Percentiles rank a stretch among this genome's conserved stretches.
Conservation (phyloP, 208 protist genomes). For the Acanthamoeba triangularis region DNA sequence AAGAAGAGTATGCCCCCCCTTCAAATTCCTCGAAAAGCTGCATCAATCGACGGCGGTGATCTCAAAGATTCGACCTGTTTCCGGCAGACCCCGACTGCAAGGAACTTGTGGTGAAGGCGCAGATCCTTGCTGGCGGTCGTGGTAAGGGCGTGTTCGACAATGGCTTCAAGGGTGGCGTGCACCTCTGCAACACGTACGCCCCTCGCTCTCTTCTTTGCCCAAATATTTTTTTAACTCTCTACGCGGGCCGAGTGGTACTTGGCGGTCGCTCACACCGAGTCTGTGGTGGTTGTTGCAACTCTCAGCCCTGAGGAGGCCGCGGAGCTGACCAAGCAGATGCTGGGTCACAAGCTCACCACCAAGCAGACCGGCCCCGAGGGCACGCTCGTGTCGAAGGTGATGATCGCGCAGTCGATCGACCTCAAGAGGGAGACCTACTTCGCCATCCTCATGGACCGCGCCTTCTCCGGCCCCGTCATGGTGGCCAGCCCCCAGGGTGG, state of each 20-base stretch:
- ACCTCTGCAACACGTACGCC: constrained; percentile 85
- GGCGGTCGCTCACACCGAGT: not conserved
- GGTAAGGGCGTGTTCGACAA: constrained; percentile 98
- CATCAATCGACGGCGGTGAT: not conserved
- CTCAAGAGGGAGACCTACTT: constrained; percentile 98
- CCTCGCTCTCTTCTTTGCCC: too few relatives aligned
- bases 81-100: constrained; percentile 82
- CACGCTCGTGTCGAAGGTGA: constrained; percentile 94
- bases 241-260: not conserved
- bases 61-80: not conserved
- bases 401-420: constrained; percentile 90
- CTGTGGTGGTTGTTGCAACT: not conserved
- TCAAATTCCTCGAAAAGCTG: not conserved
- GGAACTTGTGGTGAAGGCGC: constrained; percentile 98
- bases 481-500: constrained; percentile 97
- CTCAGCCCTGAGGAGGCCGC: constrained; percentile 93
- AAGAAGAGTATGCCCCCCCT: constrained; percentile 2
- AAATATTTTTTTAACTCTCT: not conserved
- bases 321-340: constrained; percentile 96
- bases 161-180: constrained; percentile 96
- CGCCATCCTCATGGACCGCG: constrained; percentile 98
- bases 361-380: constrained; percentile 99
- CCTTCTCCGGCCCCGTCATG: constrained; percentile 93
- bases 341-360: constrained; percentile 98
- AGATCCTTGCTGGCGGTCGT: constrained; percentile 99